Evolutionary conservation across 257 asterid genomes (phyloP), one percentile per base, ranked within the genome.

Genomic region (Plectranthus barbatus): DNA sequence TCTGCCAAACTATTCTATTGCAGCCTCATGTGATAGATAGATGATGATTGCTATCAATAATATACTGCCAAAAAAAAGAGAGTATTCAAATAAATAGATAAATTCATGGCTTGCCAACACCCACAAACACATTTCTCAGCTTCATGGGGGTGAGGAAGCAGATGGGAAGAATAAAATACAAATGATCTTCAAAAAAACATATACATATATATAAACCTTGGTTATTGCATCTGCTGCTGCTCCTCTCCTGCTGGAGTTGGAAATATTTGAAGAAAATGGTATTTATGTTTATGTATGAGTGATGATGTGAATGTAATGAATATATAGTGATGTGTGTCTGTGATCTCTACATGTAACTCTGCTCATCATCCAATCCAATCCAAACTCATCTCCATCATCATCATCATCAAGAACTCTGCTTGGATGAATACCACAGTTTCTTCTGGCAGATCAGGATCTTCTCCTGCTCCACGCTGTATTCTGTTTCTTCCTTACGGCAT

Each of bases 361-460:
- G n/a, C 45, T 36, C 17, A 13, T 17, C 9, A 23, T 51, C 56
- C 45, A 26, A 51, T 20, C 59, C n/a, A n/a, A n/a, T n/a, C n/a
- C n/a, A n/a, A n/a, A n/a, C n/a, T n/a, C n/a, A n/a, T n/a, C n/a
- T n/a, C n/a, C n/a, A n/a, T n/a, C n/a, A n/a, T n/a, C n/a, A n/a
- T n/a, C 64, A 44, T 82, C 80, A 75, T 60, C 84, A 46, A 71
- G 77, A 78, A 57, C 70, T 70, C 57, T 82, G 69, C 72, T 84
- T 87, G 9, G 92, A 81, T 42, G 94, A 81, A 71, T 93, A 87
- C 97, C 99, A 93, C 36, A 90, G 88, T 49, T 87, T 93, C 90
- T 90, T 93, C 81, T 90, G 99, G 91, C 99, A 93, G 64, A 93
- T 71, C 85, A 93, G 26, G 59, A 90, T 47, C 75, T 85, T 93